Evolutionary conservation across 192 early-diverging fungal species (phyloP).

Genomic region (Coemansia sp.): DNA sequence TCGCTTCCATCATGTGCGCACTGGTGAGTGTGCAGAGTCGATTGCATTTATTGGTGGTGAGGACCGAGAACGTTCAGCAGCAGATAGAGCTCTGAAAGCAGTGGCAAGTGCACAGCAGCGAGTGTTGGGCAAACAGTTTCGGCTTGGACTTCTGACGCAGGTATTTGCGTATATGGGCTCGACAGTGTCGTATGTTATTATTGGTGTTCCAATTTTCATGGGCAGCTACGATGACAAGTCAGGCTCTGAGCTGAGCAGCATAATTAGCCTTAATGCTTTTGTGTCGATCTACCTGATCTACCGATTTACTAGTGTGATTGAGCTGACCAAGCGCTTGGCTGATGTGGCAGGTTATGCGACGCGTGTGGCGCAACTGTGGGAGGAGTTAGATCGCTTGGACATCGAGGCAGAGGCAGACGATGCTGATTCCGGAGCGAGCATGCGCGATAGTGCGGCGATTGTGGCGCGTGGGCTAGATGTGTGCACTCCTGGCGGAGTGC

Average conservation of each 20-base stretch:
- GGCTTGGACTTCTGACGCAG: constrained; percentile 56
- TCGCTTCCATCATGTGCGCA: constrained; percentile 69
- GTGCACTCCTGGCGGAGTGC: constrained; percentile 21
- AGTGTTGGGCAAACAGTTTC: constrained; percentile 57
- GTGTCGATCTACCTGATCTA: constrained; percentile 83
- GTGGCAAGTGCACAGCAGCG: constrained; percentile 57
- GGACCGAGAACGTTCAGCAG: constrained; percentile 56
- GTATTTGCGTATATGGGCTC: constrained; percentile 75
- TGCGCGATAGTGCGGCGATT: constrained; percentile 8
- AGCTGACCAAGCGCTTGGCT: constrained; percentile 66
- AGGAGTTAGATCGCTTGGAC: constrained; percentile 58
- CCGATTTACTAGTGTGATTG: constrained; percentile 69
- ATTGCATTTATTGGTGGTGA: constrained; percentile 85
- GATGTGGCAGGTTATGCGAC: constrained; percentile 80
- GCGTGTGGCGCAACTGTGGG: constrained; percentile 79
- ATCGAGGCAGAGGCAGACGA: background rate
- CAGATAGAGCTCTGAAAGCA: constrained; percentile 56
- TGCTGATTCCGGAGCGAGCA: background rate
- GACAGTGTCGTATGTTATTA: constrained; percentile 75
- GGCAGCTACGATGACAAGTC: constrained; percentile 74
- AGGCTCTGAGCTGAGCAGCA: constrained; percentile 65
- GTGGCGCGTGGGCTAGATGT: constrained; percentile 23
- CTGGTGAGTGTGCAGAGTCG: constrained; percentile 72
- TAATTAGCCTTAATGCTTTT: constrained; percentile 82
- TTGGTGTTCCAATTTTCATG: constrained; percentile 78